These are phyloP conservation scores for Alliaria petiolata DNA, from an alignment of 345 rosid genomes.

Conservation along the genomic window DNA sequence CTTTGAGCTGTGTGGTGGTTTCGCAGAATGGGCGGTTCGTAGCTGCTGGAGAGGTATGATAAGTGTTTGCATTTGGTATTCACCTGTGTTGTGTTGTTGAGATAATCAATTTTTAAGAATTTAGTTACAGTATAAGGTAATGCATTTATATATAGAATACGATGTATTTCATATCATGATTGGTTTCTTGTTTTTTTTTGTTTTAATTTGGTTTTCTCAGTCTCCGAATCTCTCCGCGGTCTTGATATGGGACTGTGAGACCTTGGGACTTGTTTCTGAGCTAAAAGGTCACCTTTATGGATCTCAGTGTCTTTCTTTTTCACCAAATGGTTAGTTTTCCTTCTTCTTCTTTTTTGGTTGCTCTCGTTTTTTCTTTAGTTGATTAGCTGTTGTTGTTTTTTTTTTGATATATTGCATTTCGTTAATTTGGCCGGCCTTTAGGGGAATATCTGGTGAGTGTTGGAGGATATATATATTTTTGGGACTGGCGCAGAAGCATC, in stretches of 20 bases:
- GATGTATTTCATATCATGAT: not conserved
- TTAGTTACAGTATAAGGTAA: not conserved
- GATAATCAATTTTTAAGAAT: not conserved
- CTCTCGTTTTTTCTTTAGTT: too few species aligned
- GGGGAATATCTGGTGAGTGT: constrained; percentile 73
- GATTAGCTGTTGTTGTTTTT: not conserved
- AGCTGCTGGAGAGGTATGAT: constrained; percentile 71
- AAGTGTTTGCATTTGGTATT: not conserved
- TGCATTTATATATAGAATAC: not conserved
- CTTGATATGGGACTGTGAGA: constrained; percentile 63
- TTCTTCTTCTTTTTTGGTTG: too few species aligned
- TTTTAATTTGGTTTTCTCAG: constrained; percentile 47
- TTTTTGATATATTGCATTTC: not conserved
- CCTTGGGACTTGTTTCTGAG: constrained; percentile 50
- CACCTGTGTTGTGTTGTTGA: not conserved
- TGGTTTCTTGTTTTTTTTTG: constrained; percentile 19
- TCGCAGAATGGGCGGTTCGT: constrained; percentile 60
- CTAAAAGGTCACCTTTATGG: constrained; percentile 75
- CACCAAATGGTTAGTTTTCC: constrained; percentile 63
- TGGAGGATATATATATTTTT: constrained; percentile 79
- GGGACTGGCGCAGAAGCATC: constrained; percentile 66
- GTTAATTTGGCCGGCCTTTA: constrained; percentile 20
- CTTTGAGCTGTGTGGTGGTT: constrained; percentile 59
- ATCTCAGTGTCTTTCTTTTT: constrained; percentile 71
- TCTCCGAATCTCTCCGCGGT: constrained; percentile 72